Evolutionary conservation across 2,329 filamentous ascomycete species (phyloP), one percentile per base, ranked within the genome.

Genomic region (Neonectria coccinea): DNA sequence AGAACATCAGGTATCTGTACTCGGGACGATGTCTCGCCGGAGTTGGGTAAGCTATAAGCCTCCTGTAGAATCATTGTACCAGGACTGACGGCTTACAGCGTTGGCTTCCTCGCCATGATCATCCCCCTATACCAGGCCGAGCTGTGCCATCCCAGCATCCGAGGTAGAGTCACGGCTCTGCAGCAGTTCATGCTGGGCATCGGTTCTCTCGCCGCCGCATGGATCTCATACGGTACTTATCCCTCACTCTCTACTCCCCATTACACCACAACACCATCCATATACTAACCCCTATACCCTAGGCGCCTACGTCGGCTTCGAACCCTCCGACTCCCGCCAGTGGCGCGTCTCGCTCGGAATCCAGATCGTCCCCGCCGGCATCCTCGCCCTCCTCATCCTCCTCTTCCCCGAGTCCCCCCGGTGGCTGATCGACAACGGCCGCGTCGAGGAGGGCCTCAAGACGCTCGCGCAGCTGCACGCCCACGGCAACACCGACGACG

Each of bases 161-260:
- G 92, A 76, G 92, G 92, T 12, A 83, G 89, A 67, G 86, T 96
- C 33, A 94, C 91, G 0, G 86, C 88, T 31, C 82, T 95, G 4
- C 92, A 94, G 76, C 92, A 94, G 72, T 94, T 94, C 74, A 94
- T 94, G 91, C 77, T 95, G 56, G 92, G 92, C 1, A 86, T 95
- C 29, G 92, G 92, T 61, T 82, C 91, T 16, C 84, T 96, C 2
- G 80, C 89, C 16, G 92, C 92, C 0, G 85, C 88, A 0, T 94
- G 92, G 91, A 88, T 92, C 52, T 89, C 88, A 0, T 95, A 89
- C 66, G 92, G 89, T 48, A 81, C 80, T 16, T 81, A 18, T 44
- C 22, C 39, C 27, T 14, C n/a, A 14, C 25, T 42, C 29, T 7
- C 12, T 20, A 47, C 25, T 5, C 25, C 11, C 10, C 10, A 33